Evolutionary conservation across 2,329 filamentous ascomycete species (phyloP), one percentile per base, ranked within the genome.

Genomic region (Dryadomyces sulphureus): DNA sequence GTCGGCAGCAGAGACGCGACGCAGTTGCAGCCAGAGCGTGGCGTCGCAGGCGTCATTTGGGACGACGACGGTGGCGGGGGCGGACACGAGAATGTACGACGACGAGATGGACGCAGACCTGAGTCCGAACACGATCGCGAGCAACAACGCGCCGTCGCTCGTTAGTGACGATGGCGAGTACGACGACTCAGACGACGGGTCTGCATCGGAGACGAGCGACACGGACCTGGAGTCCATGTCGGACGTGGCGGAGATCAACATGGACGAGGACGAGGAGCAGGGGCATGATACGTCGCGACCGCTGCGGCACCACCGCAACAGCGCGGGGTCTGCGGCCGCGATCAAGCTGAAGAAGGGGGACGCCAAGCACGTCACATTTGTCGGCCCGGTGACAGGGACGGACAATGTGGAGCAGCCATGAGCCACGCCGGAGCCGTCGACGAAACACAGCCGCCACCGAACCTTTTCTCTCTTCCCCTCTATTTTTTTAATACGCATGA

Each of bases 141-240:
- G 81, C 59, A 86, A 86, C 60, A 84, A 84, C 53, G 82, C 84
- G 8, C 84, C 84, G 20, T 87, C 81, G 54, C 70, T 89, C 42
- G 82, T 88, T 57, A 86, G 82, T 62, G 84, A 89, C 61, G 82
- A 87, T 57, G 81, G 82, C 54, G 83, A 87, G 58, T 85, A 83
- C 55, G 82, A 84, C 53, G 77, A 82, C 47, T 84, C 80, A 1
- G 77, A 82, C 47, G 76, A 77, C 49, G 72, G 69, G 40, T 81
- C 76, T 4, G 72, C 71, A 38, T 80, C 77, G 5, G 77, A 77
- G 22, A 65, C 66, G 45, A 74, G 70, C 47, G 73, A 77, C 47
- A 59, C 74, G 34, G 78, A 78, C 22, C 67, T 75, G n/a, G 75
- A 75, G 49, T 69, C 71, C 4, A 67, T 75, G 21, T 73, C 73